Conservation (phyloP, 345 rosid species). For the Acer campestre region DNA sequence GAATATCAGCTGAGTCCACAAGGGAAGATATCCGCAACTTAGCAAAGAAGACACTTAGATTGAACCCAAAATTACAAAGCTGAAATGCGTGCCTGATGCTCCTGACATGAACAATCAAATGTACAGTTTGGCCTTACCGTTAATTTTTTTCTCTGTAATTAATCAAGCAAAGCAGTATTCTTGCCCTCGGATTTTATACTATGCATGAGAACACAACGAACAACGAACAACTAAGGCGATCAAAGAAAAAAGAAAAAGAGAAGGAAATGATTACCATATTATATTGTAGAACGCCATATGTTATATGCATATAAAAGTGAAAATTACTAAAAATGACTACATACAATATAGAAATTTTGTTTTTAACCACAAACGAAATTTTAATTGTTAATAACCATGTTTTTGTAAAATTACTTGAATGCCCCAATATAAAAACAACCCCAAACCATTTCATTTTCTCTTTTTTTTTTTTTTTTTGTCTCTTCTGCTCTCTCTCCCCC, state of each 20-base stretch:
- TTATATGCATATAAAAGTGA: too few species aligned
- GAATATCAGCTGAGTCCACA: slow-evolving; percentile 74
- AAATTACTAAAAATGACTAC: too few species aligned
- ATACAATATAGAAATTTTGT: too few species aligned
- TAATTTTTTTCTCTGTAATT: neutral
- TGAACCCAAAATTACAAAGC: slow-evolving; percentile 43
- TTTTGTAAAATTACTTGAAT: too few species aligned
- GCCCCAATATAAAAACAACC: too few species aligned
- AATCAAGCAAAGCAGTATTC: neutral
- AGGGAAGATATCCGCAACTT: slow-evolving; percentile 88
- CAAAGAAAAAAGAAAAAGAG: neutral
- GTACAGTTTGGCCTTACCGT: neutral
- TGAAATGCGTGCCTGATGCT: slow-evolving; percentile 17
- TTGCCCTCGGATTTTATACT: neutral
- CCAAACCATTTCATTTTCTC: too few species aligned
- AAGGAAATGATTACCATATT: neutral
- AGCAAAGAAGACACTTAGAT: slow-evolving; percentile 77
- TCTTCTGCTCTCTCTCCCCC: too few species aligned
- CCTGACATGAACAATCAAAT: slow-evolving; percentile 4
- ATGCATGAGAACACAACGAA: slow-evolving; percentile 1
- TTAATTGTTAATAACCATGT: too few species aligned
- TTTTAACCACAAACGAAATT: too few species aligned
- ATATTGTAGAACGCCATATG: too few species aligned
- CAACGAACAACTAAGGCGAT: neutral
- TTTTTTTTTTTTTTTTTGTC: too few species aligned